Conservation (phyloP, 495 filamentous ascomycete species). For the Neurospora intermedia region DNA sequence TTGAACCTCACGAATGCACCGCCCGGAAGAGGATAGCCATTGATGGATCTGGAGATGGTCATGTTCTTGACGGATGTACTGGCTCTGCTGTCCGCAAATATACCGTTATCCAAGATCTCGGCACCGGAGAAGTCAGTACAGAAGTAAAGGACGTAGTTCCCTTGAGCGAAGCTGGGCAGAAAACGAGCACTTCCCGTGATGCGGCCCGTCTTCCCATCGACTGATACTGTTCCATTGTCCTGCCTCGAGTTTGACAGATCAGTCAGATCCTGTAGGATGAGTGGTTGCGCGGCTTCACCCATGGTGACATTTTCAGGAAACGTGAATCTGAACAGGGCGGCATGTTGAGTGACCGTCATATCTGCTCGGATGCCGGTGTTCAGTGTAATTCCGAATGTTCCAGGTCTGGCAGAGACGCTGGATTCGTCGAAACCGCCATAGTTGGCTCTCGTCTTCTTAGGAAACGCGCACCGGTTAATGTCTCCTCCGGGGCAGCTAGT, state of each 20-base stretch:
- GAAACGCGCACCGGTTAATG: conserved; percentile 52
- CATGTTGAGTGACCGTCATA: conserved; percentile 57
- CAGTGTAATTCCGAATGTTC: conserved; percentile 55
- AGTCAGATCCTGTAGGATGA: conserved; percentile 55
- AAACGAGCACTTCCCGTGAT: conserved; percentile 58
- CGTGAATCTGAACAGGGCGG: conserved; percentile 59
- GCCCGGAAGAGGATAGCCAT: conserved; percentile 54
- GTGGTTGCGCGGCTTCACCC: conserved; percentile 38
- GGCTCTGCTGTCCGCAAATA: conserved; percentile 51
- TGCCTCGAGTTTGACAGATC: conserved; percentile 55
- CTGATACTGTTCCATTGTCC: conserved; percentile 46
- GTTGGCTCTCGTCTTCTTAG: conserved; percentile 30
- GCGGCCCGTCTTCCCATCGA: conserved; percentile 44
- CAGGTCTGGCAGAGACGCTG: conserved; percentile 49
- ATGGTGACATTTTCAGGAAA: conserved; percentile 37
- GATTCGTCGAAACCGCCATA: conserved; percentile 33
- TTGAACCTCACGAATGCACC: conserved; percentile 14
- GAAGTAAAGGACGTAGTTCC: conserved; percentile 48
- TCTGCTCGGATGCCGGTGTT: conserved; percentile 49
- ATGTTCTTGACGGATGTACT: conserved; percentile 43
- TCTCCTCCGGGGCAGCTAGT: conserved; percentile 53
- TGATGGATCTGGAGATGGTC: conserved; percentile 47
- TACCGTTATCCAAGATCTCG: conserved; percentile 50
- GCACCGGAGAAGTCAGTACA: conserved; percentile 63
- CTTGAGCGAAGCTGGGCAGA: conserved; percentile 57